phyloP scores from a whole-genome alignment of 495 filamentous ascomycete genomes.

The Penicillium desertorum region DNA sequence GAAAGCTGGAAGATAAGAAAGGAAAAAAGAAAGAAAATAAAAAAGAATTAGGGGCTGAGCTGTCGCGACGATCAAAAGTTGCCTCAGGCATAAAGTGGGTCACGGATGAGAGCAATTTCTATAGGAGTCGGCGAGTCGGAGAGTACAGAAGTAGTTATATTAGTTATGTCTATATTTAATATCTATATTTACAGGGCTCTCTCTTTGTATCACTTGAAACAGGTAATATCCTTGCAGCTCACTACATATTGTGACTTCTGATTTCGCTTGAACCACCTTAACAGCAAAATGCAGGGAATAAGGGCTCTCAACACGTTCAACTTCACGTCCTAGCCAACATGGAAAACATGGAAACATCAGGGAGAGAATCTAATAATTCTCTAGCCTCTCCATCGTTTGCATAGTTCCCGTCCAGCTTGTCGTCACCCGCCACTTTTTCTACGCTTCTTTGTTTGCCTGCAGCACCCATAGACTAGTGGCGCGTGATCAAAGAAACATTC shows the following conservation, averaged over 20 bases:
- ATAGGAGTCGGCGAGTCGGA: no score
- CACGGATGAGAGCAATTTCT: not conserved
- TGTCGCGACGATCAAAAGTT: not conserved
- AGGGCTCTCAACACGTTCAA: not conserved
- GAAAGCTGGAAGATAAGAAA: no score
- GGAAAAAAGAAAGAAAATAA: not conserved
- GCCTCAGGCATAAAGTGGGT: slow-evolving; percentile 8
- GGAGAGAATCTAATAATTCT: not conserved
- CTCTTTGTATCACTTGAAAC: not conserved
- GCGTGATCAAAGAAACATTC: slow-evolving; percentile 1
- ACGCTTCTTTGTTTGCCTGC: slow-evolving; percentile 11
- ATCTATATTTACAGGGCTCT: not conserved
- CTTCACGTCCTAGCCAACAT: not conserved
- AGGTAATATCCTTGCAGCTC: not conserved
- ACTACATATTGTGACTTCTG: not conserved
- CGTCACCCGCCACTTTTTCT: not conserved
- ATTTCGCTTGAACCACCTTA: not conserved
- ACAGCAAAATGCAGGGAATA: slow-evolving; percentile 2
- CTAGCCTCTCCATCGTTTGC: not conserved
- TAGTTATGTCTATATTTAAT: no score
- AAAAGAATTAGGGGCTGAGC: slow-evolving; percentile 5
- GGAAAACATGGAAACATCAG: not conserved
- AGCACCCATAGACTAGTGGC: slow-evolving; percentile 5
- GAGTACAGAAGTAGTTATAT: not conserved
- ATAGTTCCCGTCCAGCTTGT: not conserved